Conservation (phyloP, 257 asterid genomes). For the Cinchona pubescens region DNA sequence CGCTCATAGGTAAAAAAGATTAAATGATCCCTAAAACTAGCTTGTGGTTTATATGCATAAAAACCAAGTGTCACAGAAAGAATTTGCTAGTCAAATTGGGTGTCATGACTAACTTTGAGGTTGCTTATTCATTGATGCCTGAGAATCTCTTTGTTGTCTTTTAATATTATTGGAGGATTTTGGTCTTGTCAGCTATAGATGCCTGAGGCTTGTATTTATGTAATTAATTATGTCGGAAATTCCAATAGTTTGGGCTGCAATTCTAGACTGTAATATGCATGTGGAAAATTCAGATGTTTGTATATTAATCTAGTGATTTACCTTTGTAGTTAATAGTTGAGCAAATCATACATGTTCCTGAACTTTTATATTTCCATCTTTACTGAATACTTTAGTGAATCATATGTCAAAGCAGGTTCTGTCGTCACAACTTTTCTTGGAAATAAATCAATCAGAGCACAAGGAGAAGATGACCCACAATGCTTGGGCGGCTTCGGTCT, state of each 20-base stretch:
- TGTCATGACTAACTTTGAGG: background rate
- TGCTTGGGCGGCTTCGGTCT: conserved; percentile 26
- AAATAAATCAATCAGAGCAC: conserved; percentile 42
- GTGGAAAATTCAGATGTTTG: no score
- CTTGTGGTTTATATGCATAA: background rate
- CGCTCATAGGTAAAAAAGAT: conserved; percentile 50
- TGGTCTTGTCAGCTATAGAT: background rate
- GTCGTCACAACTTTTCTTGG: conserved; percentile 55
- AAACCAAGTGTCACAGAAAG: background rate
- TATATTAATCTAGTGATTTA: background rate
- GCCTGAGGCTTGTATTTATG: no score
- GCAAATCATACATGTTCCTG: background rate
- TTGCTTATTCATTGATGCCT: background rate
- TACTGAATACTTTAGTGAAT: background rate
- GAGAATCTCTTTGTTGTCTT: no score
- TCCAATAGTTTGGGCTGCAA: no score
- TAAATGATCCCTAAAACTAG: background rate
- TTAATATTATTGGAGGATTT: background rate
- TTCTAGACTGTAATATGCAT: no score
- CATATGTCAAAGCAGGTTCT: conserved; percentile 40
- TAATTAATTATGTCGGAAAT: no score
- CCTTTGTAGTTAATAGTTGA: background rate
- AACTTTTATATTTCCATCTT: background rate
- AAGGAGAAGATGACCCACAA: conserved; percentile 26
- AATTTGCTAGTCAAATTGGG: background rate